Base-by-base conservation (phyloP, 1,139 yeast species). In the Kazachstania sp. region DNA sequence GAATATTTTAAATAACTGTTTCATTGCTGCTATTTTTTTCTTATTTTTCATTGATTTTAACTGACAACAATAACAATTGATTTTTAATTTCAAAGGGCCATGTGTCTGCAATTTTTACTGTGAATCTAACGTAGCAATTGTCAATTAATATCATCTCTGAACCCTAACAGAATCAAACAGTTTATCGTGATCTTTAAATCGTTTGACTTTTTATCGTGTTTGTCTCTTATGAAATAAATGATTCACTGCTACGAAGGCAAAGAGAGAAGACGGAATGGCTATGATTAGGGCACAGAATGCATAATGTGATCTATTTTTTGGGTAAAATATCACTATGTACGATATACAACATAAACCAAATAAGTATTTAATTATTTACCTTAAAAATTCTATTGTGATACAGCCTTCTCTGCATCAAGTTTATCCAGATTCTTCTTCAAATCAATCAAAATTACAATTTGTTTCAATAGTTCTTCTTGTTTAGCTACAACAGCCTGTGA, bases 341-440 rank as follows among this genome's bases (percentile, higher is more conserved):
- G 19, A 23, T 23, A 23, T 9, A 23, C 6, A 3, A 23, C 2
- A 23, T 23, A 23, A 23, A 23, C 28, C 8, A 23, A 9, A 15
- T 7, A 6, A 3, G 4, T 15, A 32, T 15, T 15, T 15, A 5
- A n/a, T n/a, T 32, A 2, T 6, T 11, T 2, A 15, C n/a, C 15
- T 15, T 32, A 16, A 15, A 2, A 8, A 16, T n/a, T n/a, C 19
- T 32, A 32, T 19, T 30, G 35, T 13, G 26, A 20, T 8, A 86
- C 74, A 51, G 74, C 73, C 44, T 83, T 74, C 57, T 88, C 97
- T 1, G 95, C 80, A 53, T 86, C 94, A 19, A 88, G 70, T 67
- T 88, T 88, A 65, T 92, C 98, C 36, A 79, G 79, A 46, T 87
- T 95, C 63, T 81, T 84, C 68, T 92, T 92, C 11, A 92, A 74